Evolutionary conservation across 2,329 filamentous ascomycete genomes (phyloP).

Genomic region (Clarireedia homoeocarpa): DNA sequence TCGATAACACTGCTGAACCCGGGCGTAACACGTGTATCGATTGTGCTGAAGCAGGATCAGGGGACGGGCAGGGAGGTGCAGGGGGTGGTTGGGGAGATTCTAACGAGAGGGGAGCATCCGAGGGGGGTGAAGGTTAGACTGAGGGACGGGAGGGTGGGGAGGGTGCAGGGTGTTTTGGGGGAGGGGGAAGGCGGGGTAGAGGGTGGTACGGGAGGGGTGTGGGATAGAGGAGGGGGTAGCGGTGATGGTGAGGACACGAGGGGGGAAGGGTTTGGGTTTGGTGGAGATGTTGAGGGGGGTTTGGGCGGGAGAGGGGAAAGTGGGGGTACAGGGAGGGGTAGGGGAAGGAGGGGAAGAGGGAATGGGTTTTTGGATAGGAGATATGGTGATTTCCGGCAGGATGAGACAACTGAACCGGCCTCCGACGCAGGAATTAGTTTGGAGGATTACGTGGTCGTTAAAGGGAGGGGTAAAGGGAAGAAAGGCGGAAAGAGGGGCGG

Average conservation of each 20-base stretch:
- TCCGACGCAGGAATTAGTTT: not conserved
- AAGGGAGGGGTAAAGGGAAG: slow-evolving; percentile 12
- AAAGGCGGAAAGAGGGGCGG: slow-evolving; percentile 2
- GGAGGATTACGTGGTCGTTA: slow-evolving; percentile 3
- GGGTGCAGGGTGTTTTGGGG: slow-evolving; percentile 25
- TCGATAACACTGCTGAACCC: slow-evolving; percentile 19
- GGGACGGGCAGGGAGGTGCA: slow-evolving; percentile 25
- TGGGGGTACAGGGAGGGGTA: too few species aligned
- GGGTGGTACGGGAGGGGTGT: not conserved
- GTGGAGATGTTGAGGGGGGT: not conserved
- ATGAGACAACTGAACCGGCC: slow-evolving; percentile 13
- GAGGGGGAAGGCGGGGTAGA: slow-evolving; percentile 11
- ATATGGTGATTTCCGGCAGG: slow-evolving; percentile 16
- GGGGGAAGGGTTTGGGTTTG: not conserved
- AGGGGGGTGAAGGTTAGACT: slow-evolving; percentile 29
- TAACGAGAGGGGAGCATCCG: slow-evolving; percentile 27
- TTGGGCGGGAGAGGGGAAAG: not conserved
- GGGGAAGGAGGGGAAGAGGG: slow-evolving; percentile 12
- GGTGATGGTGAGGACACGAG: not conserved
- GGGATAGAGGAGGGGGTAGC: slow-evolving; percentile 17
- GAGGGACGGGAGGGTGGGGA: slow-evolving; percentile 24
- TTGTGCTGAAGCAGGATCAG: slow-evolving; percentile 28
- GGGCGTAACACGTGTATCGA: slow-evolving; percentile 22
- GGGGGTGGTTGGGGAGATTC: slow-evolving; percentile 23
- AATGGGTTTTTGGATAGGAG: not conserved